Conservation (phyloP, 2,329 filamentous ascomycete genomes). For the Fusarium circinatum region DNA sequence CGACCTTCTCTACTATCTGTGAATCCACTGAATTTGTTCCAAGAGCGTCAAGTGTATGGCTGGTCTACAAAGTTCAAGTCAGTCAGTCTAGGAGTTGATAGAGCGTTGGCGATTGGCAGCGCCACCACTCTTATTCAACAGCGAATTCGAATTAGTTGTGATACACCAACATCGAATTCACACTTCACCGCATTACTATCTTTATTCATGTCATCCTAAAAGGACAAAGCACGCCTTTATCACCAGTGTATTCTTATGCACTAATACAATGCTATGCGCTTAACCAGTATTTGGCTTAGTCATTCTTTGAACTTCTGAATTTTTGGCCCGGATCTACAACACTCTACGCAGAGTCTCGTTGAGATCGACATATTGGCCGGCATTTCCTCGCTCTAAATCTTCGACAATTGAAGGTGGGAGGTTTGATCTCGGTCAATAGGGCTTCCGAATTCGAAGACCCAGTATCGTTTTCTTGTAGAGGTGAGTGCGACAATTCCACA, state of each 20-base stretch:
- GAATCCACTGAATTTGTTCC: not conserved
- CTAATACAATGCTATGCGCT: conserved; percentile 9
- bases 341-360: conserved; percentile 9
- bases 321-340: conserved; percentile 36
- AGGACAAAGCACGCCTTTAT: not conserved
- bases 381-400: conserved; percentile 21
- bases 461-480: conserved; percentile 3
- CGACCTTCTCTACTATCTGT: not conserved
- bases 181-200: not conserved
- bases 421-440: not conserved
- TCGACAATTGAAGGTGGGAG: conserved; percentile 3
- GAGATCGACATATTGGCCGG: conserved; percentile 20
- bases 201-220: not conserved
- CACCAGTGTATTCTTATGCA: conserved; percentile 11
- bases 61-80: not conserved
- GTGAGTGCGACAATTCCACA: conserved; percentile 14
- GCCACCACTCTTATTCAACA: not conserved
- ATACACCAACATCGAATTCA: not conserved
- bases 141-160: not conserved
- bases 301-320: conserved; percentile 30
- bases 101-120: not conserved
- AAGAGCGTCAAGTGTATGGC: not conserved
- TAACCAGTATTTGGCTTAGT: conserved; percentile 31
- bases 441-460: not conserved
- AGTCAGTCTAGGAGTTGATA: not conserved